phyloP scores from a whole-genome alignment of 2,329 filamentous ascomycete genomes.

The Aspergillus sojae region DNA sequence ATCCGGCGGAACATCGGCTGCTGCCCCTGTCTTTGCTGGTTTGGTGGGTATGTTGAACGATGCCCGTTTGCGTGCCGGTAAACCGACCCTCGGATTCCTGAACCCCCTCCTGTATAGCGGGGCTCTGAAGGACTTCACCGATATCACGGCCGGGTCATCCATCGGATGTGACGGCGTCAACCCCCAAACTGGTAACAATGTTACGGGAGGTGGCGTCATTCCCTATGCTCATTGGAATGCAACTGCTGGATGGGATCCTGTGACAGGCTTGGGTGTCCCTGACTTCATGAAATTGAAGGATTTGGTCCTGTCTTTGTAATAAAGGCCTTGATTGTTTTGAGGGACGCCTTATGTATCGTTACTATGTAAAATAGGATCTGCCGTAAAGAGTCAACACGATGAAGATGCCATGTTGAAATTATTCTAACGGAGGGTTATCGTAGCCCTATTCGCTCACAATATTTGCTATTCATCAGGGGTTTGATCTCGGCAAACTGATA shows the following conservation, averaged over 20 bases:
- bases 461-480: no score
- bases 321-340: neutral
- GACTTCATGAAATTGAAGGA: neutral
- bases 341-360: neutral
- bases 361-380: neutral
- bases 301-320: neutral
- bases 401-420: neutral
- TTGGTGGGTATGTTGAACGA: neutral
- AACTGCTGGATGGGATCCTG: constrained; percentile 44
- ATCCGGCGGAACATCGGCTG: neutral
- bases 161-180: constrained; percentile 39
- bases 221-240: constrained; percentile 34
- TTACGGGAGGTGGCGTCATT: constrained; percentile 26
- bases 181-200: constrained; percentile 27
- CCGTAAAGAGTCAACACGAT: neutral
- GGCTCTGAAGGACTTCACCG: constrained; percentile 53
- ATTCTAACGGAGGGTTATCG: no score
- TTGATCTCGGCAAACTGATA: no score
- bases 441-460: no score
- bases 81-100: constrained; percentile 55
- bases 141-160: constrained; percentile 42
- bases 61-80: constrained; percentile 37
- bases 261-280: constrained; percentile 43
- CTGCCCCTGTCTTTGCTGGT: neutral
- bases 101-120: constrained; percentile 60